phyloP scores from a whole-genome alignment of 208 protist species.

The Tritrichomonas musculus region DNA sequence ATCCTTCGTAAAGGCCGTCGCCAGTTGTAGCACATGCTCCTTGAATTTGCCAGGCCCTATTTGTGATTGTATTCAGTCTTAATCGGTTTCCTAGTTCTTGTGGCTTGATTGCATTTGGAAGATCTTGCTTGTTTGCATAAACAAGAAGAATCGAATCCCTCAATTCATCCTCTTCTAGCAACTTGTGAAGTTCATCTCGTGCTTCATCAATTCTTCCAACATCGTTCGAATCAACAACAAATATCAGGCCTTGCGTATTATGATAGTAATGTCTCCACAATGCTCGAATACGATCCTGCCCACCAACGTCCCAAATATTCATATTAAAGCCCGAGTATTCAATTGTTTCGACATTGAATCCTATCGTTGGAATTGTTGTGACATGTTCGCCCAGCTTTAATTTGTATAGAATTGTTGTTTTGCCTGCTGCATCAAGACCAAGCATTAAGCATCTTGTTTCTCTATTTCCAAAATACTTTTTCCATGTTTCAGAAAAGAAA shows the following conservation, averaged over 20 bases:
- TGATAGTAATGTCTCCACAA: slow-evolving; percentile 88
- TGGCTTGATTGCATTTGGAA: no score
- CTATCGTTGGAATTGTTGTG: no score
- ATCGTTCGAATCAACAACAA: slow-evolving; percentile 90
- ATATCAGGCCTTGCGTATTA: slow-evolving; percentile 87
- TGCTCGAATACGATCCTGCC: slow-evolving; percentile 83
- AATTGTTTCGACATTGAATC: no score
- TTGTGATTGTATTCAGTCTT: slow-evolving; percentile 71
- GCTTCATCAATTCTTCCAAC: slow-evolving; percentile 67
- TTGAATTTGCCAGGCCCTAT: slow-evolving; percentile 84
- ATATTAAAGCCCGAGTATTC: slow-evolving; percentile 92
- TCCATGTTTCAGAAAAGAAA: slow-evolving; percentile 39
- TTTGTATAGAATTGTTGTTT: no score
- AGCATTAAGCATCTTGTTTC: slow-evolving; percentile 86
- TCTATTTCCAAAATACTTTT: slow-evolving; percentile 31
- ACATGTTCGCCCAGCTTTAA: no score
- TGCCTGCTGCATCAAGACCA: no score
- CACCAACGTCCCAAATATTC: slow-evolving; percentile 81
- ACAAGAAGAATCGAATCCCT: slow-evolving; percentile 83
- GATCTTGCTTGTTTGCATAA: no score
- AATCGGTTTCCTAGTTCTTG: slow-evolving; percentile 87
- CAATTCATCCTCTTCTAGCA: slow-evolving; percentile 89
- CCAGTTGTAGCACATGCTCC: slow-evolving; percentile 81
- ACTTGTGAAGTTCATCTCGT: no score
- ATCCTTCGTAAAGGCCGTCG: slow-evolving; percentile 84